Base-by-base conservation (phyloP, 176 grass and related monocot genomes). In the Musa troglodytarum region DNA sequence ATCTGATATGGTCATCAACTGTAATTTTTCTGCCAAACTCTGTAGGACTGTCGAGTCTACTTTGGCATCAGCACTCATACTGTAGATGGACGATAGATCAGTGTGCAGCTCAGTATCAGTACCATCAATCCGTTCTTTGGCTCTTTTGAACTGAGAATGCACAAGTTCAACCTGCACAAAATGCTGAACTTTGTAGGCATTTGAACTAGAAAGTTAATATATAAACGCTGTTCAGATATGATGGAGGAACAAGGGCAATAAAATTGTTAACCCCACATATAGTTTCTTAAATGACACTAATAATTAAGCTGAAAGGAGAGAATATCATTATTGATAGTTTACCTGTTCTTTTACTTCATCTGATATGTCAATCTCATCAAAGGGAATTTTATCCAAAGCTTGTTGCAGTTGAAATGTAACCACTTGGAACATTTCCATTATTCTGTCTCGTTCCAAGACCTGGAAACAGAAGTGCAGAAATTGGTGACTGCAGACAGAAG, bases 281-380 rank as follows among this genome's bases (percentile, higher is more conserved):
- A 43, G 34, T 43, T 43, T 43, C 34, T 43, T 43, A 43, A 43
- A 43, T 43, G 34, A 43, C 34, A 43, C 34, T 43, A 43, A 43
- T 43, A 43, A 43, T 62, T 15, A 62, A n/a, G 13, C 6, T 17
- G 15, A 19, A 15, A 5, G 15, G 17, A 28, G 25, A 28, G 10
- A 25, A 16, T 25, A 23, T n/a, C 1, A 34, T 16, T 12, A 26
- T 25, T 14, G 58, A 23, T 49, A 24, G 19, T 65, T 43, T 26
- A 77, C 75, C 61, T 77, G 75, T 51, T 77, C 75, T 65, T 65
- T 77, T 2, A 77, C 58, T 77, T 77, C 75, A 65, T 77, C 75
- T 65, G 75, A 65, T 77, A 77, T 65, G 49, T 77, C 59, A 52
- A 77, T 43, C 3, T 77, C 75, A 65, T 77, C 58, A 53, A 77